phyloP scores from a whole-genome alignment of 108 stramenopile species.

The Skeletonema tropicum region DNA sequence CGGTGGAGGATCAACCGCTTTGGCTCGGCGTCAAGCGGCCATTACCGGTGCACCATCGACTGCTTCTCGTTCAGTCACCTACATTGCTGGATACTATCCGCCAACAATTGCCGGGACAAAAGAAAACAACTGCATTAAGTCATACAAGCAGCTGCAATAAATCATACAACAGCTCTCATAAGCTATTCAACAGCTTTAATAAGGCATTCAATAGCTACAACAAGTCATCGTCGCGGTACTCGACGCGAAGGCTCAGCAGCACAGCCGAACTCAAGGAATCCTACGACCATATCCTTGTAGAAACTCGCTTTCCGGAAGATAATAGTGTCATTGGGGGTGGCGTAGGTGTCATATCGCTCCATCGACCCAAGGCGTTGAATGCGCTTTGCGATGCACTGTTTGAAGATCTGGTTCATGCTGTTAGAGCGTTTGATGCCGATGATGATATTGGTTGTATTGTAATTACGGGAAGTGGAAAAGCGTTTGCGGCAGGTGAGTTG shows the following conservation, averaged over 20 bases:
- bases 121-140: background rate
- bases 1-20: background rate
- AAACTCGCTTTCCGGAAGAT: conserved; percentile 48
- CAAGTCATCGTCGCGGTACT: background rate
- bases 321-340: conserved; percentile 39
- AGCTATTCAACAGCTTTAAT: background rate
- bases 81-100: background rate
- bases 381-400: conserved; percentile 94
- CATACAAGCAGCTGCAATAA: background rate
- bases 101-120: background rate
- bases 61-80: background rate
- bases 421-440: conserved; percentile 74
- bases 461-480: conserved; percentile 93
- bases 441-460: conserved; percentile 89
- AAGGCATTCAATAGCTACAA: background rate
- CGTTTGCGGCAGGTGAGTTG: conserved; percentile 91
- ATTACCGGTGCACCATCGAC: background rate
- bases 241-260: background rate
- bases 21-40: background rate
- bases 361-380: conserved; percentile 98
- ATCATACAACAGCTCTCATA: no score
- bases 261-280: conserved; percentile 23
- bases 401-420: conserved; percentile 84
- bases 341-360: conserved; percentile 91
- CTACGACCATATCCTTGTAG: conserved; percentile 77